Evolutionary conservation across 2,329 filamentous ascomycete genomes (phyloP), one percentile per base, ranked within the genome.

Genomic region (Sclerotinia sclerotiorum): DNA sequence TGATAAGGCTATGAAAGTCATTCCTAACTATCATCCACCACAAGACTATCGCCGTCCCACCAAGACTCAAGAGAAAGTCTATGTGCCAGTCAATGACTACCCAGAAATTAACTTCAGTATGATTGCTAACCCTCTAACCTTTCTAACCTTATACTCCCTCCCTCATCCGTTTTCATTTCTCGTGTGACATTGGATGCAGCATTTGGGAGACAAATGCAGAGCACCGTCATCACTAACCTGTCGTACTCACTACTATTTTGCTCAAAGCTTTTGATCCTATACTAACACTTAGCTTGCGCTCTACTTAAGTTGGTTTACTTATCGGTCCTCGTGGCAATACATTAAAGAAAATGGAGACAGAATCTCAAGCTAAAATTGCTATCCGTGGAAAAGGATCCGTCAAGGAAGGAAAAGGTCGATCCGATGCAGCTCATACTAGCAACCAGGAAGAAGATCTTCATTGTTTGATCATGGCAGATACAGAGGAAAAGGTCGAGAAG

Each of bases 41-140:
- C 92, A 94, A 86, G 95, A 99, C 81, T 99, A 99, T 82, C 93
- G 95, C 81, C 92, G 95, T 77, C 95, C 95, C 72, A 98, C 94
- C 80, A 99, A 99, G 91, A 99, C 95, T 79, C 95, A 99, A 83
- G 95, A 99, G 87, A 99, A 99, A 87, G 96, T 99, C 91, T 99
- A 99, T 81, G 95, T 99, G 81, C 95, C 95, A 80, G 95, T 99
- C 84, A 99, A 99, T 88, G 95, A 99, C 83, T 99, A 99, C 82
- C 95, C 95, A 86, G 95, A 99, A 83, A 98, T 99, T 90, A 99
- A 99, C 90, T 99, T 99, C 93, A 99, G 95, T 99, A 97, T 94
- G 94, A 94, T 95, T 94, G 90, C 94, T 97, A 97, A 97, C 93
- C 93, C 93, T 93, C 88, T 89, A 90, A 91, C 88, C 84, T 81